These are phyloP conservation scores for Corymbia calophylla DNA, from an alignment of 441 rosid genomes.

Conservation along the genomic window DNA sequence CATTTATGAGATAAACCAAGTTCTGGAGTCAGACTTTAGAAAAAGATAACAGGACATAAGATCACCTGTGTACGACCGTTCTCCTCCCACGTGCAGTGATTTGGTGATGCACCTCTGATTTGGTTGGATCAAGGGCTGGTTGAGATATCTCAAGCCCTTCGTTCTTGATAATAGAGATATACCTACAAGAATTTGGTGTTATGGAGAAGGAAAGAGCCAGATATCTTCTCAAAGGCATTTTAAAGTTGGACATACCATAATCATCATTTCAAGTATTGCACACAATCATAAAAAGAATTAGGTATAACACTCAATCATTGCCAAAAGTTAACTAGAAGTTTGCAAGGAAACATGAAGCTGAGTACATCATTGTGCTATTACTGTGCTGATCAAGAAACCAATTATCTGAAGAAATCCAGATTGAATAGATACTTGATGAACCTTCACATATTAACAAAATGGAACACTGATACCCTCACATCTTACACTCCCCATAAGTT, in stretches of 20 bases:
- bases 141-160: conserved; percentile 70
- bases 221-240: neutral
- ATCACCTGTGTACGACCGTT: conserved; percentile 57
- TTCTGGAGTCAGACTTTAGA: neutral
- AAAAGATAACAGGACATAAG: neutral
- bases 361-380: neutral
- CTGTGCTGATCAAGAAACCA: neutral
- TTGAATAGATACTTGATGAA: neutral
- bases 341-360: neutral
- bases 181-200: conserved; percentile 20
- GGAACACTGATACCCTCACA: neutral
- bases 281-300: neutral
- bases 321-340: neutral
- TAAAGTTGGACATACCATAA: neutral
- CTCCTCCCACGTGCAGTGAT: conserved; percentile 52
- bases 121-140: conserved; percentile 48
- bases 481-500: neutral
- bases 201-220: neutral
- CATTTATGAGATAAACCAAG: neutral
- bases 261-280: neutral
- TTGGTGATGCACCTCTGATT: conserved; percentile 70
- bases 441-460: neutral
- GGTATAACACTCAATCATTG: neutral
- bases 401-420: neutral
- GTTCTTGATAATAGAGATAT: conserved; percentile 33